These are phyloP conservation scores for Alternaria tenuissima DNA, from an alignment of 2,329 filamentous ascomycete genomes.

Conservation along the genomic window DNA sequence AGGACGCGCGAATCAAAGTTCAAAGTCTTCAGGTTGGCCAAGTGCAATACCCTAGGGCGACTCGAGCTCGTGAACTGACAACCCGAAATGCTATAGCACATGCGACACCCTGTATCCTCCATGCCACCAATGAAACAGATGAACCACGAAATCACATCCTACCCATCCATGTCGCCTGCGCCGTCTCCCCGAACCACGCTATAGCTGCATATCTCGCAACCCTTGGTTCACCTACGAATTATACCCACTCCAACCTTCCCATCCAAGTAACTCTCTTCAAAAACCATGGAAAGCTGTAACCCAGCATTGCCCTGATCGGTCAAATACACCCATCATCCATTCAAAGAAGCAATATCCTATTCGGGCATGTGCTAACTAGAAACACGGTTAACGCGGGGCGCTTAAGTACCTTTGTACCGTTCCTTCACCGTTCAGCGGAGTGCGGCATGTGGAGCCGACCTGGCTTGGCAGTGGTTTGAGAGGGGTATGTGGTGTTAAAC, in stretches of 20 bases:
- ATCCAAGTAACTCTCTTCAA: constrained; percentile 8
- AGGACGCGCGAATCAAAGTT: neutral
- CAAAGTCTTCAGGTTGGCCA: neutral
- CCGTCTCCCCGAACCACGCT: neutral
- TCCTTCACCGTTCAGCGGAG: constrained; percentile 3
- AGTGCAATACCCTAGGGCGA: neutral
- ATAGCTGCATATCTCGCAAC: neutral
- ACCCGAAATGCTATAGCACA: neutral
- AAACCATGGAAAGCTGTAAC: constrained; percentile 13
- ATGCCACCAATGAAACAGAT: neutral
- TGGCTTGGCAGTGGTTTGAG: neutral
- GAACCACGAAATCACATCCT: neutral
- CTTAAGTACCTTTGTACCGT: constrained; percentile 1
- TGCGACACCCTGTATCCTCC: neutral
- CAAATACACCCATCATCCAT: neutral
- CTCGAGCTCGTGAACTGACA: neutral
- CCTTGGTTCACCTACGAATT: neutral
- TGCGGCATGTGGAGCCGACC: neutral
- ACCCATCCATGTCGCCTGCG: neutral
- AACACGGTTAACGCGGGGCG: neutral
- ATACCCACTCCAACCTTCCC: constrained; percentile 14
- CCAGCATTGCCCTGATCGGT: constrained; percentile 20
- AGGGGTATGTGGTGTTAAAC: neutral
- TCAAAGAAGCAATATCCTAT: neutral
- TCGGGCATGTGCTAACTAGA: neutral